Conservation (phyloP, 257 asterid genomes). For the Solanum medicagineum region DNA sequence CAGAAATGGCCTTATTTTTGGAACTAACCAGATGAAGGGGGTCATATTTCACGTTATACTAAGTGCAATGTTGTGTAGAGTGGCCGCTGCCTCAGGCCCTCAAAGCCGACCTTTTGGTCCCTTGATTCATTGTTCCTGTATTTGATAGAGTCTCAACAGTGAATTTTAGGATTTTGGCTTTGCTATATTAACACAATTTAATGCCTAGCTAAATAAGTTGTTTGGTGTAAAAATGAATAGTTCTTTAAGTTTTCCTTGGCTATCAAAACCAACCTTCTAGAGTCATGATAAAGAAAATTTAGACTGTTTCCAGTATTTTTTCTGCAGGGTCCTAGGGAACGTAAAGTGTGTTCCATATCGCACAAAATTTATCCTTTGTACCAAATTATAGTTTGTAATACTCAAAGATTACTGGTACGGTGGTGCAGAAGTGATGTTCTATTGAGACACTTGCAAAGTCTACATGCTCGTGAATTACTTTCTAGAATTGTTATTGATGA, state of each 20-base stretch:
- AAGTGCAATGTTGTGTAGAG: not conserved
- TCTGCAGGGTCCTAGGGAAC: not conserved
- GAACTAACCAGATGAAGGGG: not conserved
- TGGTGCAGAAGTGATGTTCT: slow-evolving; percentile 80
- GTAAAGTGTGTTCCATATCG: not conserved
- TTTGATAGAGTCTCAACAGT: not conserved
- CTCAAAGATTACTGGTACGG: not conserved
- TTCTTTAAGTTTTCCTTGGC: not conserved
- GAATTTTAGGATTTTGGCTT: not conserved
- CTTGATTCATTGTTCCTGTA: not conserved
- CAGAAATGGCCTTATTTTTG: not conserved
- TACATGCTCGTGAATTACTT: slow-evolving; percentile 66
- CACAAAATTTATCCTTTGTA: not conserved
- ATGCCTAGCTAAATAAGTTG: not conserved
- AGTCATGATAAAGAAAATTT: not conserved
- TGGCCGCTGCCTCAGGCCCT: not conserved
- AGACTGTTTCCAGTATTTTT: not conserved
- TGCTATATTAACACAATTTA: not conserved
- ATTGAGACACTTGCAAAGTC: slow-evolving; percentile 73
- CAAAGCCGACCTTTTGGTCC: not conserved
- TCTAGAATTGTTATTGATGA: slow-evolving; percentile 96
- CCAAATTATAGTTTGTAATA: not conserved
- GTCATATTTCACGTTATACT: not conserved
- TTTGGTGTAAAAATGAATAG: not conserved
- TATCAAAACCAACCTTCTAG: not conserved